Evolutionary conservation across 306 rosid species (phyloP).

Genomic region (Biancaea sappan): DNA sequence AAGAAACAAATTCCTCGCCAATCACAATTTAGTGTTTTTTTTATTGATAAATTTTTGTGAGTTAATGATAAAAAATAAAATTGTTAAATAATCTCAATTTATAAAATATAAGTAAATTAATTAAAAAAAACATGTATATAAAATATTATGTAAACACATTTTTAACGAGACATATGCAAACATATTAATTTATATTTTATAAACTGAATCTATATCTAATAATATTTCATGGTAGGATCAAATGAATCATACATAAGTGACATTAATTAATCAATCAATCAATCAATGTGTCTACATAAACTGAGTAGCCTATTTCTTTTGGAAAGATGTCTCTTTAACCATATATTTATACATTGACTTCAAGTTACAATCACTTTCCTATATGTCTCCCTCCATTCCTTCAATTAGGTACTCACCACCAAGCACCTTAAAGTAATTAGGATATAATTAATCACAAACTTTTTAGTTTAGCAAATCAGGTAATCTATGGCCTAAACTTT

Average conservation of each 20-base stretch:
- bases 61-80: too few relatives aligned
- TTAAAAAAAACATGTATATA: too few relatives aligned
- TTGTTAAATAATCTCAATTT: too few relatives aligned
- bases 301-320: too few relatives aligned
- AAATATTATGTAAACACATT: too few relatives aligned
- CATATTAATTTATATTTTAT: too few relatives aligned
- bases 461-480: conserved; percentile 22
- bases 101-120: too few relatives aligned
- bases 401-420: conserved; percentile 40
- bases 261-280: background rate
- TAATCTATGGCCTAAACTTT: conserved; percentile 29
- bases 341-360: background rate
- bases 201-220: background rate
- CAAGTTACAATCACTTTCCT: conserved; percentile 42
- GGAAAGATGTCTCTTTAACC: background rate
- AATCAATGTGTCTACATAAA: background rate
- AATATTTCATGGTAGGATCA: background rate
- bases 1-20: too few relatives aligned
- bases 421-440: conserved; percentile 25
- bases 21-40: too few relatives aligned
- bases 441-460: conserved; percentile 25
- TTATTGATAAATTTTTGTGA: too few relatives aligned
- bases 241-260: background rate
- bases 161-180: too few relatives aligned
- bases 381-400: conserved; percentile 45